Conservation (phyloP, 208 protist species). For the Leishmania amazonensis region DNA sequence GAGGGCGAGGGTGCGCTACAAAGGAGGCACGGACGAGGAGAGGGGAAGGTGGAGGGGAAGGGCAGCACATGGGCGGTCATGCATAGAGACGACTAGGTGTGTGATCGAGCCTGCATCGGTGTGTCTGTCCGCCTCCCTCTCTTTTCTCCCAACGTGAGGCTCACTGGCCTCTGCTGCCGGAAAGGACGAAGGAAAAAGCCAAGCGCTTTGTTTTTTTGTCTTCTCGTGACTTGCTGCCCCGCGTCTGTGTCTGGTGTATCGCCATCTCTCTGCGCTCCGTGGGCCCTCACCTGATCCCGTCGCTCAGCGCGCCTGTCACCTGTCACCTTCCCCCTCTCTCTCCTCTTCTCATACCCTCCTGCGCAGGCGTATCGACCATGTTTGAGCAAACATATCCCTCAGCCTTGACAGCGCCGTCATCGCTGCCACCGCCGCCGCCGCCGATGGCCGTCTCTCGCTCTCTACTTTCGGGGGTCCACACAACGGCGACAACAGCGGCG, state of each 20-base stretch:
- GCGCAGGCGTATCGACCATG: background rate
- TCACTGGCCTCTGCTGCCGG: too few relatives aligned
- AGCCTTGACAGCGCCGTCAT: background rate
- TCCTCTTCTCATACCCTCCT: background rate
- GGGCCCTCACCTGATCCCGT: background rate
- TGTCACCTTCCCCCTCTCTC: too few relatives aligned
- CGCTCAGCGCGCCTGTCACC: background rate
- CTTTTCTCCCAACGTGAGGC: background rate
- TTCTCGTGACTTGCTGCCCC: too few relatives aligned
- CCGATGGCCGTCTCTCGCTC: background rate
- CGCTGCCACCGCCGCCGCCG: background rate
- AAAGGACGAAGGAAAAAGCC: too few relatives aligned
- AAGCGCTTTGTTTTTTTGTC: too few relatives aligned
- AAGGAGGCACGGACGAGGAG: background rate
- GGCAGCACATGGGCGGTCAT: background rate
- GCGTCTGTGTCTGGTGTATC: background rate
- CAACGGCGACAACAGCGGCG: background rate
- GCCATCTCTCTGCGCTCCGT: background rate
- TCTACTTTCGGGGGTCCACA: slow-evolving; percentile 9
- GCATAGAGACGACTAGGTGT: background rate
- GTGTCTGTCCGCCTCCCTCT: too few relatives aligned
- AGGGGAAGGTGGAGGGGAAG: background rate
- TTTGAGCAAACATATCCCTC: background rate
- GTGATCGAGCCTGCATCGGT: background rate
- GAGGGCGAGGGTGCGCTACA: background rate